Conservation (phyloP, 805 yeast species). For the Phaffomyces opuntiae region DNA sequence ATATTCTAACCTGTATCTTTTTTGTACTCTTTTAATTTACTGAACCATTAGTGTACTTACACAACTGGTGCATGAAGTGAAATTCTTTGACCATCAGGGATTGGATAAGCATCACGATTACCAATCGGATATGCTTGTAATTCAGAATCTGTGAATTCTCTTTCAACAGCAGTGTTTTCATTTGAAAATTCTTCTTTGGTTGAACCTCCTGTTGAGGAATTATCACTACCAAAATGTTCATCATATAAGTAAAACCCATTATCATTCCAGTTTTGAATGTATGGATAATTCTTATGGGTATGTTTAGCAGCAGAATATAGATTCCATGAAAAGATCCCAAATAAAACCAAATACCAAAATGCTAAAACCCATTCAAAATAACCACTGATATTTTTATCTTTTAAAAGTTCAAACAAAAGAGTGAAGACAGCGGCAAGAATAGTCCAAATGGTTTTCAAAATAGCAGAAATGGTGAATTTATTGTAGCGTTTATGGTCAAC, state of each 20-base stretch:
- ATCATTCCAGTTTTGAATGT: conserved; percentile 19
- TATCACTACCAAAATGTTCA: conserved; percentile 11
- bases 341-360: conserved; percentile 74
- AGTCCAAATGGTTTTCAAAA: conserved; percentile 60
- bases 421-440: conserved; percentile 60
- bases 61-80: not conserved
- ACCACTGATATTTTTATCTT: conserved; percentile 25
- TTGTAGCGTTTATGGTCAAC: conserved; percentile 29
- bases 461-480: conserved; percentile 40
- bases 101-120: conserved; percentile 16
- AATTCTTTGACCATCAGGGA: conserved; percentile 19
- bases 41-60: not conserved
- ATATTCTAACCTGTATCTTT: no score
- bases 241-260: conserved; percentile 21
- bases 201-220: not conserved
- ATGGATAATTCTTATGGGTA: conserved; percentile 17
- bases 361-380: conserved; percentile 79
- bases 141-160: conserved; percentile 20
- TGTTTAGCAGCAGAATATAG: conserved; percentile 53
- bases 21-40: not conserved
- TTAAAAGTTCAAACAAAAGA: conserved; percentile 50
- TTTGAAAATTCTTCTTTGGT: not conserved
- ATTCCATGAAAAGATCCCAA: conserved; percentile 60
- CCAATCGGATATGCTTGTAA: conserved; percentile 17
- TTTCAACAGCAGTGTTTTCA: not conserved